Conservation (phyloP, 768 basidiomycete species). For the Tylopilus sp. region DNA sequence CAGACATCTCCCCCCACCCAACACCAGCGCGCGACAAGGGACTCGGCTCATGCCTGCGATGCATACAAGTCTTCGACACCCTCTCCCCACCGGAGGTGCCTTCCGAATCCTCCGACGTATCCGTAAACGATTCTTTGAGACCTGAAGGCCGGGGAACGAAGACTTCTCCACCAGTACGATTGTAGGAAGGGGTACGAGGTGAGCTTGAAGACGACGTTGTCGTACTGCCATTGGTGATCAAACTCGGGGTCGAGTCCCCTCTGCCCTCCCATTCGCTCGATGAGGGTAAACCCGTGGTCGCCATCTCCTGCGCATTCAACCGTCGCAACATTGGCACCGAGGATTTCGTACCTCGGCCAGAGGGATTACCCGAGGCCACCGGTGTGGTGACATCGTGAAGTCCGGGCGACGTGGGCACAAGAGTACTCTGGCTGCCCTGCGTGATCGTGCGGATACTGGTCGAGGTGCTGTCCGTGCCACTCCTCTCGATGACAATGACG, state of each 20-base stretch:
- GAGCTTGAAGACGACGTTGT: conserved; percentile 16
- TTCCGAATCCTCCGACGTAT: conserved; percentile 15
- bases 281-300: background rate
- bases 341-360: background rate
- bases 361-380: conserved; percentile 4
- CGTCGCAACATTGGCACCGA: conserved; percentile 21
- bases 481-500: conserved; percentile 4
- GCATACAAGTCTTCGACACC: background rate
- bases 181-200: conserved; percentile 6
- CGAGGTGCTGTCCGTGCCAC: conserved; percentile 18
- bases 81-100: background rate
- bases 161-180: conserved; percentile 4
- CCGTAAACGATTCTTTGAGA: conserved; percentile 19
- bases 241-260: conserved; percentile 21
- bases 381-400: conserved; percentile 7
- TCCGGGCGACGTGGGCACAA: conserved; percentile 2
- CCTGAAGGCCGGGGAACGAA: conserved; percentile 17
- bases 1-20: background rate
- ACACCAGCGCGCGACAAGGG: background rate
- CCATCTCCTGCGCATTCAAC: conserved; percentile 13
- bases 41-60: conserved; percentile 7
- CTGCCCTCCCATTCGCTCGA: background rate
- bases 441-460: conserved; percentile 22
- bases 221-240: conserved; percentile 19
- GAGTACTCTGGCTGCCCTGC: conserved; percentile 18